Evolutionary conservation across 2,329 filamentous ascomycete species (phyloP).

Genomic region (Fusarium sp.): DNA sequence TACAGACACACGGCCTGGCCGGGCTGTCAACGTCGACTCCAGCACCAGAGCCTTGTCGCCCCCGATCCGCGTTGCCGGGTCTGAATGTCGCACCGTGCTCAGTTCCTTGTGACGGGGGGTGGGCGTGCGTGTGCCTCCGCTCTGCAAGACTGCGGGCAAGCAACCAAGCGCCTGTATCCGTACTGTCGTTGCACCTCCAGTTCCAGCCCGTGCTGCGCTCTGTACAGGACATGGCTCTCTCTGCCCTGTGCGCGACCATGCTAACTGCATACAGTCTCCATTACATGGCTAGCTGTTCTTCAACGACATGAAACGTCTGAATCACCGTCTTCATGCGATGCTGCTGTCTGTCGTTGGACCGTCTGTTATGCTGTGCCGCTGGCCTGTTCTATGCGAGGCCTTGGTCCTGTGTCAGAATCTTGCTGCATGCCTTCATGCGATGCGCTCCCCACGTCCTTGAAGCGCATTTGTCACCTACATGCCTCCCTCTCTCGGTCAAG

Average conservation of each 20-base stretch:
- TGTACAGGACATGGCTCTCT: not conserved
- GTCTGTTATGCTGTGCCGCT: conserved; percentile 23
- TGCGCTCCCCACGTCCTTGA: conserved; percentile 12
- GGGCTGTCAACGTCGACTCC: not conserved
- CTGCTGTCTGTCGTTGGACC: conserved; percentile 4
- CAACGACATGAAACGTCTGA: conserved; percentile 32
- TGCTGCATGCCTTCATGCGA: conserved; percentile 8
- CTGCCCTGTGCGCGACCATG: conserved; percentile 30
- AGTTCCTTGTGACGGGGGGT: conserved; percentile 34
- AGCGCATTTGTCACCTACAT: conserved; percentile 8
- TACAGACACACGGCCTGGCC: not conserved
- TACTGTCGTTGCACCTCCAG: not conserved
- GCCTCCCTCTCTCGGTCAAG: conserved; percentile 13
- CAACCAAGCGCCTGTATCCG: conserved; percentile 24
- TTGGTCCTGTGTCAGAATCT: not conserved
- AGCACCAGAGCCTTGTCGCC: conserved; percentile 25
- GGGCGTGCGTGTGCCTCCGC: not conserved
- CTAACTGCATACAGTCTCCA: conserved; percentile 36
- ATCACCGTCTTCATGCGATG: conserved; percentile 4
- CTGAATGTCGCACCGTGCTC: conserved; percentile 43
- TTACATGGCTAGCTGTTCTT: conserved; percentile 37
- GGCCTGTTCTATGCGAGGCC: not conserved
- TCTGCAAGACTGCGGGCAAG: not conserved
- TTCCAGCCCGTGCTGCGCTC: not conserved
- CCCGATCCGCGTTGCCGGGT: conserved; percentile 41